Conservation (phyloP, 2,329 filamentous ascomycete genomes). For the Penicillium sumatraense region DNA sequence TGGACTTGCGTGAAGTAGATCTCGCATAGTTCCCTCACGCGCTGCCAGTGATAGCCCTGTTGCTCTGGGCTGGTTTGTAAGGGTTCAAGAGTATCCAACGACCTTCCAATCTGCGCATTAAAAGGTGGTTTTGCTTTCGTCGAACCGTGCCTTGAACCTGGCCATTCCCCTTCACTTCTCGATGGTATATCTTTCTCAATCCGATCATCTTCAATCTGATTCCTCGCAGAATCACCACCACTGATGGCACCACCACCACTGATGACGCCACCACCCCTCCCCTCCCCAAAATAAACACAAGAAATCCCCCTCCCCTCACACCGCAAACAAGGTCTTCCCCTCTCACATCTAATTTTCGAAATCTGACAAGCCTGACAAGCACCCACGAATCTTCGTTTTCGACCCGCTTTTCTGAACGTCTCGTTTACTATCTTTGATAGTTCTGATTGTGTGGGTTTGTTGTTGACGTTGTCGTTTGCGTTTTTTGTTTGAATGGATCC, state of each 20-base stretch:
- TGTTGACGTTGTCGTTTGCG: background rate
- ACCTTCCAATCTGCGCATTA: too few relatives aligned
- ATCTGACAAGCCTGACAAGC: slow-evolving; percentile 6
- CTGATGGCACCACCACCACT: too few relatives aligned
- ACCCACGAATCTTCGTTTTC: background rate
- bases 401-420: background rate
- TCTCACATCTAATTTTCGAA: background rate
- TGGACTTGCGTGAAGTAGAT: slow-evolving; percentile 4
- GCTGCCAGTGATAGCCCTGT: too few relatives aligned
- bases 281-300: background rate
- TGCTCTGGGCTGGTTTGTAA: too few relatives aligned
- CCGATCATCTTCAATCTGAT: too few relatives aligned
- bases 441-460: background rate
- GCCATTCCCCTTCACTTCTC: too few relatives aligned
- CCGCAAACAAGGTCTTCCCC: slow-evolving; percentile 1
- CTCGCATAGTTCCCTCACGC: background rate
- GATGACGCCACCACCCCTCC: background rate
- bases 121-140: too few relatives aligned
- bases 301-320: background rate
- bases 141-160: too few relatives aligned
- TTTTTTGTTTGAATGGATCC: too few relatives aligned
- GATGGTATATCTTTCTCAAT: too few relatives aligned
- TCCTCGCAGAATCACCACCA: too few relatives aligned
- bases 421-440: background rate
- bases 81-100: too few relatives aligned